Percentiles rank a stretch among this genome's conserved stretches.
Conservation (phyloP, 768 basidiomycete species). For the Xanthoconium purpureum region DNA sequence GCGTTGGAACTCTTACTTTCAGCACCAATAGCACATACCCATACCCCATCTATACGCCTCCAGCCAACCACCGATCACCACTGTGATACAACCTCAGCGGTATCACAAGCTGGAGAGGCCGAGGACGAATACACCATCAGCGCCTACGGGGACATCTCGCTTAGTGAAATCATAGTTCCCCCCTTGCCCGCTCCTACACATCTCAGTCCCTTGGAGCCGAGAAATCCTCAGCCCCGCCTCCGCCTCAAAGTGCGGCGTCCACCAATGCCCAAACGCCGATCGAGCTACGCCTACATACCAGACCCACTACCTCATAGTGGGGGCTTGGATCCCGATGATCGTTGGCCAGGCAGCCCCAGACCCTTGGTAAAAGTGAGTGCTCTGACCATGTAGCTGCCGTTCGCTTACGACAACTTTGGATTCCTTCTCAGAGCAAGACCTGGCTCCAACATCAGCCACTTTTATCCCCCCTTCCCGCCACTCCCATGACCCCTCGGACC, state of each 20-base stretch:
- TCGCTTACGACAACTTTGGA: background rate
- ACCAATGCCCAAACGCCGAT: slow-evolving; percentile 27
- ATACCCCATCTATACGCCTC: background rate
- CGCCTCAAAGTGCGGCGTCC: slow-evolving; percentile 27
- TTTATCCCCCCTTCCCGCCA: slow-evolving; percentile 1
- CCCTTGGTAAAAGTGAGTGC: slow-evolving; percentile 12
- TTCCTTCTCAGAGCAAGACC: background rate
- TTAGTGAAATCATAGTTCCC: slow-evolving; percentile 36
- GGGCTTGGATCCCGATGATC: background rate
- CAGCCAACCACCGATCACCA: background rate
- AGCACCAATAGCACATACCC: background rate
- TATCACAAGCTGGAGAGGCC: background rate
- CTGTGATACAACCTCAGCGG: background rate
- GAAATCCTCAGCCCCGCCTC: slow-evolving; percentile 15
- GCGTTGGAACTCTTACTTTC: background rate
- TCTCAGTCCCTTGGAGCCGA: background rate
- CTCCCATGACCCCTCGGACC: background rate
- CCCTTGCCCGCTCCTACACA: slow-evolving; percentile 15
- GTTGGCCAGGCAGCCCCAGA: slow-evolving; percentile 18
- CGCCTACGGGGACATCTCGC: slow-evolving; percentile 46
- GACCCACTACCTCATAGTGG: slow-evolving; percentile 2
- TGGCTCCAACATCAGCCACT: slow-evolving; percentile 19
- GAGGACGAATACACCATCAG: slow-evolving; percentile 41
- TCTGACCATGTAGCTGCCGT: background rate
- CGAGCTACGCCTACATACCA: slow-evolving; percentile 6